Conservation (phyloP, 1,139 yeast genomes). For the Scheffersomyces insectosa region DNA sequence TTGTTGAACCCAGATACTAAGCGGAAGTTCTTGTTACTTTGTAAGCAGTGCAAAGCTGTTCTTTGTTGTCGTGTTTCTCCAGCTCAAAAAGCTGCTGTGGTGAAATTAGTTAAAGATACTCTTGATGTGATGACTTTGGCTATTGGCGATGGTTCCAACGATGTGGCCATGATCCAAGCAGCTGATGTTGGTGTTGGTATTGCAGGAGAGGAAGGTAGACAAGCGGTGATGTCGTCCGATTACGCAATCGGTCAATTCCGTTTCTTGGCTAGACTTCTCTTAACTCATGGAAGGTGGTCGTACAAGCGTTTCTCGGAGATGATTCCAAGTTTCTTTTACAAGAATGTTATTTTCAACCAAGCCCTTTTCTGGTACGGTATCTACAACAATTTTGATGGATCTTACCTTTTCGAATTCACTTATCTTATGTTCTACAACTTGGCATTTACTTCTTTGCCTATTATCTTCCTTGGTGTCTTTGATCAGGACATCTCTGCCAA, state of each 20-base stretch:
- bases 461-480: constrained; percentile 83
- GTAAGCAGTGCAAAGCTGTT: constrained; percentile 93
- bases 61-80: constrained; percentile 97
- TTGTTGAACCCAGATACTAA: constrained; percentile 55
- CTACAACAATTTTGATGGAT: constrained; percentile 82
- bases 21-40: constrained; percentile 74
- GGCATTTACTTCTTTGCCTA: constrained; percentile 94
- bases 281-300: constrained; percentile 97
- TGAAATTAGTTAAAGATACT: constrained; percentile 74
- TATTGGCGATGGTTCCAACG: constrained; percentile 98
- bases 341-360: constrained; percentile 84
- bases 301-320: constrained; percentile 88
- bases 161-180: constrained; percentile 97
- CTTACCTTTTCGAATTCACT: constrained; percentile 90
- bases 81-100: constrained; percentile 95
- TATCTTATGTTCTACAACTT: constrained; percentile 89
- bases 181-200: constrained; percentile 98
- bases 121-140: constrained; percentile 88
- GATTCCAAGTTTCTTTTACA: constrained; percentile 92
- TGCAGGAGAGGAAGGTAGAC: constrained; percentile 98
- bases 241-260: constrained; percentile 96
- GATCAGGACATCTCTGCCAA: constrained; percentile 91
- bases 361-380: constrained; percentile 94
- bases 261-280: constrained; percentile 69
- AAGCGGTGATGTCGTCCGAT: constrained; percentile 97